Evolutionary conservation across 495 filamentous ascomycete species (phyloP), one percentile per base, ranked within the genome.

Genomic region (Bryoglossum gracile): DNA sequence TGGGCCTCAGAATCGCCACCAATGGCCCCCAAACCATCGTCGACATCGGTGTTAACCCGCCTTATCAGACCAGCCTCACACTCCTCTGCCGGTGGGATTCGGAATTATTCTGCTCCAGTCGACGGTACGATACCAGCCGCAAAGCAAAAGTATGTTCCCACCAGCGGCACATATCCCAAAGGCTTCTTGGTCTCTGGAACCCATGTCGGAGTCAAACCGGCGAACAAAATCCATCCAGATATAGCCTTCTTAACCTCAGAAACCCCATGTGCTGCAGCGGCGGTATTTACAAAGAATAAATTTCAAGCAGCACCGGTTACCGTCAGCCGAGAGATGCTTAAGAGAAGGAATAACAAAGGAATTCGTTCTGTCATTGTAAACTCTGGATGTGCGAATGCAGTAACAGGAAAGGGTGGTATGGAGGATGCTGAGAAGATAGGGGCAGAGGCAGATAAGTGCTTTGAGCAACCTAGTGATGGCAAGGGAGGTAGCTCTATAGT

Each of bases 261-360:
- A 50, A 75, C 74, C 37, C 94, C 89, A 24, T 95, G 89, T 65
- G 78, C 87, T n/a, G 92, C 84, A 4, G 89, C 90, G 1, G 91
- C 89, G 3, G 92, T 97, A 9, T 94, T 96, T 71, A 99, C 92
- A 36, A 89, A 89, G 67, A 99, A 97, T 71, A 92, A 90, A 65
- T 99, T 97, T 69, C 90, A 95, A 63, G 92, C 92, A 17, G 92
- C 92, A 21, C 92, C 92, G 13, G 89, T 98, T 33, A 86, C 87
- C 36, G 83, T 94, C 43, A 88, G 84, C 61, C 75, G 80, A 49
- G 69, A 82, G 43, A 83, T 84, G 48, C 68, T 97, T 41, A 65
- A 79, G 54, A 70, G 69, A 48, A 75, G 78, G 50, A 68, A 72
- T 10, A 87, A 89, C 28, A 67, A 75, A 38, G 87, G 86, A 0